Percentiles rank a stretch among this genome's conserved stretches.
Evolutionary conservation across 305 asterid species (phyloP).

Genomic region (Fraxinus sp.): DNA sequence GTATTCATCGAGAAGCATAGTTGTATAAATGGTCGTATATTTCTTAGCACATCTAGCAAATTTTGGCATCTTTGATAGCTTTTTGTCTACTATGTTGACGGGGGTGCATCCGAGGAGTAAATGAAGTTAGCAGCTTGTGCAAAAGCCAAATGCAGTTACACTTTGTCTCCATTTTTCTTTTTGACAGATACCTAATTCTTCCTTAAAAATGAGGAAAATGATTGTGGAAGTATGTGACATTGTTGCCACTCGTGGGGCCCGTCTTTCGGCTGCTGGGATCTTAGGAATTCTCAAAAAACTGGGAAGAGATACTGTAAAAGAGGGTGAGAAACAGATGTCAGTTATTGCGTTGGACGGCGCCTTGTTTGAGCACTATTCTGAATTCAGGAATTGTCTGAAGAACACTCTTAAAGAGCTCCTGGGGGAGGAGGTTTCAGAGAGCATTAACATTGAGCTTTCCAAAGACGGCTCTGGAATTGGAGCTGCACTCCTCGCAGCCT

Average conservation of each 20-base stretch:
- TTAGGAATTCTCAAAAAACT: slow-evolving; percentile 72
- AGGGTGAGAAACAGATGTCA: slow-evolving; percentile 50
- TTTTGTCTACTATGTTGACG: background rate
- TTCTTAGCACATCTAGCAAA: background rate
- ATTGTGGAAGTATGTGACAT: slow-evolving; percentile 63
- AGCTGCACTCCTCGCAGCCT: slow-evolving; percentile 90
- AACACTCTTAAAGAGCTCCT: slow-evolving; percentile 62
- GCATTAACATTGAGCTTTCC: slow-evolving; percentile 47
- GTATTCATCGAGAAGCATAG: background rate
- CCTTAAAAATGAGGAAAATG: slow-evolving; percentile 56
- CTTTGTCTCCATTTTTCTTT: background rate
- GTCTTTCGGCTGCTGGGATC: slow-evolving; percentile 80
- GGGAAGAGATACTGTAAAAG: slow-evolving; percentile 55
- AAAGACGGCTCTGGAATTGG: slow-evolving; percentile 87
- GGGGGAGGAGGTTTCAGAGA: slow-evolving; percentile 57
- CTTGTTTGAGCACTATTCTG: slow-evolving; percentile 68
- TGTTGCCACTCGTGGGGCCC: slow-evolving; percentile 80
- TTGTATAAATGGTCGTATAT: background rate
- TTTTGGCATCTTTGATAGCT: background rate
- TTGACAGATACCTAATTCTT: slow-evolving; percentile 54
- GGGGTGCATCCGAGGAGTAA: background rate
- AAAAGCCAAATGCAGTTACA: background rate
- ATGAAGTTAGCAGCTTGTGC: background rate
- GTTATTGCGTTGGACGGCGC: slow-evolving; percentile 85
- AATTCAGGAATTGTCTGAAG: slow-evolving; percentile 60